Conservation (phyloP, 1,284 basidiomycete species). For the Thelephora terrestris region DNA sequence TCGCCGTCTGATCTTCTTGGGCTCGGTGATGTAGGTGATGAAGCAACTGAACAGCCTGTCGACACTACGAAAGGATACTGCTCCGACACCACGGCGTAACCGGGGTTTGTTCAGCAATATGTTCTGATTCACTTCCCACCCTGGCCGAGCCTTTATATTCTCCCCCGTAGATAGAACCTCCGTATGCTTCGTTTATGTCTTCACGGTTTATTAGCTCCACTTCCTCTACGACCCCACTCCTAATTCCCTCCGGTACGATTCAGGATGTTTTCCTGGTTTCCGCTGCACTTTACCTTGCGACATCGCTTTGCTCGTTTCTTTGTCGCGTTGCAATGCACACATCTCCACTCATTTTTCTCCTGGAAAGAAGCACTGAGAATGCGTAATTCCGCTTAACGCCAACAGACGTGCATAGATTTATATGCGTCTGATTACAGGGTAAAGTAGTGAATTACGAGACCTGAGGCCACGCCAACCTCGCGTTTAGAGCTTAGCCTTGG, state of each 20-base stretch:
- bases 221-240: too few species aligned
- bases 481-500: conserved; percentile 29
- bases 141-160: conserved; percentile 6
- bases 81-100: conserved; percentile 56
- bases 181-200: conserved; percentile 6
- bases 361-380: not conserved
- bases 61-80: conserved; percentile 69
- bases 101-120: conserved; percentile 66
- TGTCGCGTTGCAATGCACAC: too few species aligned
- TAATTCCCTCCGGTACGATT: too few species aligned
- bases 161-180: conserved; percentile 1
- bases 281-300: too few species aligned
- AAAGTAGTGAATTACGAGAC: too few species aligned
- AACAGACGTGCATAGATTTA: too few species aligned
- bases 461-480: too few species aligned
- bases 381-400: too few species aligned
- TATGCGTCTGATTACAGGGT: too few species aligned
- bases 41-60: conserved; percentile 82
- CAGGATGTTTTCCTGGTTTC: too few species aligned
- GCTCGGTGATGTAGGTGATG: conserved; percentile 56
- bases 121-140: conserved; percentile 31
- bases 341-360: not conserved
- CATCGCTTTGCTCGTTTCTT: too few species aligned
- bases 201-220: not conserved
- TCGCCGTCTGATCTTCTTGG: not conserved